phyloP scores from a whole-genome alignment of 2,329 filamentous ascomycete genomes.

The Trichoderma brevicompactum region DNA sequence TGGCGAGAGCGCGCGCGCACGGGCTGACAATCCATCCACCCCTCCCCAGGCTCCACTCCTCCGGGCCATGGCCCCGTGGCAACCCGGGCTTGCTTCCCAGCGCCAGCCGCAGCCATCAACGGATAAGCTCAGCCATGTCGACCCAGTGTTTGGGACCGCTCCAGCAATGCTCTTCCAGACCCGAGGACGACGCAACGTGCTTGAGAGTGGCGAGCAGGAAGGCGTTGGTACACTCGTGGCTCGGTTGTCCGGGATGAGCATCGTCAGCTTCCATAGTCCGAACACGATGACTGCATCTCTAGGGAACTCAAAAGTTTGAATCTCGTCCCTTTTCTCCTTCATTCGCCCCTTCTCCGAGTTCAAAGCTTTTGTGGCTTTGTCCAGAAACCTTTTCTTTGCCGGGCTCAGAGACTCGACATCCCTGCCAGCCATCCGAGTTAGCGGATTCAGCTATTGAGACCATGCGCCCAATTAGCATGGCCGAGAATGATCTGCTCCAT shows the following conservation, averaged over 20 bases:
- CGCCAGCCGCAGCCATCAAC: slow-evolving; percentile 40
- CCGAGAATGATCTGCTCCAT: slow-evolving; percentile 35
- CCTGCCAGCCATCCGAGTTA: slow-evolving; percentile 31
- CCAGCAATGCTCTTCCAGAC: slow-evolving; percentile 36
- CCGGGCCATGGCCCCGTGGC: slow-evolving; percentile 28
- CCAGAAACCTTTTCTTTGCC: slow-evolving; percentile 1
- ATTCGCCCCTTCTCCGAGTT: neutral
- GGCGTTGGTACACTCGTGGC: slow-evolving; percentile 19
- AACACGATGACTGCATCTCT: neutral
- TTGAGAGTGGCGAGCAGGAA: slow-evolving; percentile 19
- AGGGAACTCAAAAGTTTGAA: neutral
- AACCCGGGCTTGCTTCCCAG: slow-evolving; percentile 29
- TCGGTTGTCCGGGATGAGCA: slow-evolving; percentile 34
- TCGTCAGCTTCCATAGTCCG: slow-evolving; percentile 4
- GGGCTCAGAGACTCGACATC: slow-evolving; percentile 27
- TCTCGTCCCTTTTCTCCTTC: neutral
- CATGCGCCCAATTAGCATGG: slow-evolving; percentile 34
- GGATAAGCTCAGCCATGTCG: slow-evolving; percentile 43
- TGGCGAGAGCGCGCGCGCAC: slow-evolving; percentile 26
- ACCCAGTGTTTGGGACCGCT: slow-evolving; percentile 41
- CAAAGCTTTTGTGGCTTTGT: slow-evolving; percentile 14
- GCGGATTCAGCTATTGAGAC: slow-evolving; percentile 34
- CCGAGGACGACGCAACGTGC: slow-evolving; percentile 5
- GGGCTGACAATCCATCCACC: slow-evolving; percentile 24
- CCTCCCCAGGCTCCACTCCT: slow-evolving; percentile 25